A percentile compares a stretch with the other conserved stretches of the same genome.
Conservation (phyloP, 75 land plant genomes). For the Cupressus sempervirens region DNA sequence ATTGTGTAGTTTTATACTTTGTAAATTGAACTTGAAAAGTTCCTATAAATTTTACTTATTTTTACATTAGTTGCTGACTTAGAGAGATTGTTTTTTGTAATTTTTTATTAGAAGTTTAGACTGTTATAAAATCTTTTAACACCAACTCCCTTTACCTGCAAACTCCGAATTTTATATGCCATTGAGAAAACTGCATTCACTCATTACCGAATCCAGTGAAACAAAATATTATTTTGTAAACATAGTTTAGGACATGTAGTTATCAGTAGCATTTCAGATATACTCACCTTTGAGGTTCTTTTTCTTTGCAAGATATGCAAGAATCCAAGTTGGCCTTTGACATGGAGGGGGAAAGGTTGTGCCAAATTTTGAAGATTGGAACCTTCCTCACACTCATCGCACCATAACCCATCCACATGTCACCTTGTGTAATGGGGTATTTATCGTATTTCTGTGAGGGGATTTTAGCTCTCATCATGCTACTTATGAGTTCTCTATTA, state of each 20-base stretch:
- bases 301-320: neutral
- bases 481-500: neutral
- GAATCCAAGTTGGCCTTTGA: neutral
- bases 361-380: neutral
- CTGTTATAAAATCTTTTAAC: too few relatives aligned
- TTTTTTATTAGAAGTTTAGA: too few relatives aligned
- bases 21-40: too few relatives aligned
- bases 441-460: neutral
- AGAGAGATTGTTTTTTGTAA: too few relatives aligned
- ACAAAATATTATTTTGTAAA: neutral
- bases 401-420: neutral
- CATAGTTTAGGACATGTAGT: neutral
- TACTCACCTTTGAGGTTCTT: neutral
- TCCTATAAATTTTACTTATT: too few relatives aligned
- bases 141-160: too few relatives aligned
- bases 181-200: too few relatives aligned
- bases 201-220: too few relatives aligned
- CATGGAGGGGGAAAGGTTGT: neutral
- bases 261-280: neutral
- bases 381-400: neutral
- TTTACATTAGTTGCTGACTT: too few relatives aligned
- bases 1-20: too few relatives aligned
- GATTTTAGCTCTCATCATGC: neutral
- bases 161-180: too few relatives aligned
- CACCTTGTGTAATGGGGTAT: neutral